These are phyloP conservation scores for Phytophthora multivora DNA, from an alignment of 352 stramenopile genomes.

Conservation along the genomic window DNA sequence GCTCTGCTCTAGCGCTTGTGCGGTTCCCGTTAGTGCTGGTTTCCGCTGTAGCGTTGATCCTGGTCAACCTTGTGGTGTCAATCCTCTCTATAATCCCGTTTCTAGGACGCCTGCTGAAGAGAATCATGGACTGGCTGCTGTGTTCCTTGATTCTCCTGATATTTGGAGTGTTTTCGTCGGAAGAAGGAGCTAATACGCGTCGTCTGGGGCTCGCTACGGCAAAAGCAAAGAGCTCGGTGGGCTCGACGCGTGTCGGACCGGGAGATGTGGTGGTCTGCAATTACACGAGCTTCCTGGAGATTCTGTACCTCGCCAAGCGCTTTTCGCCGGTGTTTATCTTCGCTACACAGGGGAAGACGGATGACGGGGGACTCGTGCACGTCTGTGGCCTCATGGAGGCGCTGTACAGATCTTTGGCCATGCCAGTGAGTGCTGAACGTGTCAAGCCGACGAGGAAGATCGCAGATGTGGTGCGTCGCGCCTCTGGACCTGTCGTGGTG, in stretches of 20 bases:
- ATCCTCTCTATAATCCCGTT: conserved; percentile 68
- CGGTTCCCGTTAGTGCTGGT: conserved; percentile 62
- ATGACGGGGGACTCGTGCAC: conserved; percentile 63
- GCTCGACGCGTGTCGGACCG: conserved; percentile 43
- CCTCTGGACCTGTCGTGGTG: conserved; percentile 69
- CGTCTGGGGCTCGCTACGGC: conserved; percentile 64
- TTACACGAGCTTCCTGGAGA: conserved; percentile 81
- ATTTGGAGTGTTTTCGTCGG: conserved; percentile 66
- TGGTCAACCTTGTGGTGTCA: conserved; percentile 58
- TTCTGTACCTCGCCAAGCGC: conserved; percentile 75
- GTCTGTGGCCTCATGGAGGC: conserved; percentile 70
- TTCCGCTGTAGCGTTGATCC: conserved; percentile 38
- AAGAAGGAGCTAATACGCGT: conserved; percentile 75
- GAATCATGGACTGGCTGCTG: conserved; percentile 71
- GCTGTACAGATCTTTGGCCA: conserved; percentile 57
- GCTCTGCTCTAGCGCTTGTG: conserved; percentile 52
- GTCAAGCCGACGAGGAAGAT: conserved; percentile 63
- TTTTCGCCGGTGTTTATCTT: conserved; percentile 86
- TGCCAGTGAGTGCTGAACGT: conserved; percentile 46
- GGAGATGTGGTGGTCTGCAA: conserved; percentile 83
- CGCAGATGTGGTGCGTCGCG: conserved; percentile 63
- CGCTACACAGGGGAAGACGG: conserved; percentile 46
- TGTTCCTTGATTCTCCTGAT: conserved; percentile 70
- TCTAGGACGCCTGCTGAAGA: conserved; percentile 70
- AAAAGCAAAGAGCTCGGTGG: conserved; percentile 30